Evolutionary conservation across 768 basidiomycete species (phyloP).

Genomic region (Fistulinella prunicolor): DNA sequence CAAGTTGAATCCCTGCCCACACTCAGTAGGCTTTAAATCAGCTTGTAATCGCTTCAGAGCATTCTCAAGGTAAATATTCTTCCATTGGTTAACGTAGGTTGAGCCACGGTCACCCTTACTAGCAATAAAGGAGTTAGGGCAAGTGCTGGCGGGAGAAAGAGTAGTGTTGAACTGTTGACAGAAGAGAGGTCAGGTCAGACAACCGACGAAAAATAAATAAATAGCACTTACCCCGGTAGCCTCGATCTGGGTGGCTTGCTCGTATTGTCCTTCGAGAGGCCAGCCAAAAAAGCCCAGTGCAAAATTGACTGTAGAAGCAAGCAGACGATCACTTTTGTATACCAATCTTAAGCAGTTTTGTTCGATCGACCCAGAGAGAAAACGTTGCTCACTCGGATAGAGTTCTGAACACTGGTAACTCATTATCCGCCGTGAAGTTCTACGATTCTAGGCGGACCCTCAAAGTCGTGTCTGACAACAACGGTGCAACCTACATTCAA

Average conservation of each 20-base stretch:
- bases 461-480: constrained; percentile 3
- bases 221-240: constrained; percentile 20
- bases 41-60: constrained; percentile 59
- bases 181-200: not conserved
- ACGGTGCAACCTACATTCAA: constrained; percentile 43
- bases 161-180: not conserved
- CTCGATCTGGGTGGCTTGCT: constrained; percentile 77
- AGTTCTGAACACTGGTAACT: no score
- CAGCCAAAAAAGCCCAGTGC: constrained; percentile 76
- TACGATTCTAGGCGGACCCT: constrained; percentile 26
- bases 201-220: no score
- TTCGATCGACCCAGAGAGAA: no score
- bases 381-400: no score
- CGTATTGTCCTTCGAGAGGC: constrained; percentile 68
- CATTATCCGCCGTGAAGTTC: constrained; percentile 59
- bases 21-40: constrained; percentile 37
- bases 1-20: constrained; percentile 51
- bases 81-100: constrained; percentile 64
- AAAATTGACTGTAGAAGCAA: constrained; percentile 61
- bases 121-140: constrained; percentile 46
- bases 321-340: constrained; percentile 65
- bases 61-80: constrained; percentile 63
- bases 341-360: no score
- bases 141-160: constrained; percentile 42
- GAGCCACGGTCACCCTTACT: constrained; percentile 53